Base-by-base conservation (phyloP, 441 rosid species). In the Arabidopsis hybrid region DNA sequence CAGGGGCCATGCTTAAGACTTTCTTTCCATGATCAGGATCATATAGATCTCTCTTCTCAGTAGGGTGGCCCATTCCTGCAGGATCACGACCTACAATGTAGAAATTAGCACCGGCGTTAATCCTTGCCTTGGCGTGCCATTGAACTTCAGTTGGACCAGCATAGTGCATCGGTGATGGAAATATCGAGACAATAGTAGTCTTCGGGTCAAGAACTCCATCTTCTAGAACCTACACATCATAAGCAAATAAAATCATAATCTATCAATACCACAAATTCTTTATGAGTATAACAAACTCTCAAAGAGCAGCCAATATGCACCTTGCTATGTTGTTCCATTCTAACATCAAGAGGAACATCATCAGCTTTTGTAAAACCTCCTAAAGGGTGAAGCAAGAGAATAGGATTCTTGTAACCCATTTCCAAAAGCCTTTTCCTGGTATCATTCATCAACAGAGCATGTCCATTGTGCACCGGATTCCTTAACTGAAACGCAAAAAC, bases 91-190 rank as follows among this genome's bases (percentile, higher is more conserved):
- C 99, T 10, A 94, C 99, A 60, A 94, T 92, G 60, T 94, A 94
- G 78, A 94, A 94, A 69, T 94, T 94, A 66, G 97, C 99, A 60
- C 99, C 99, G 0, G 99, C 99, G 76, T 94, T 92, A 70, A 92
- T 83, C 67, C 97, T 84, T 66, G 92, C 97, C 83, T 94, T 94
- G 71, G 99, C 99, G 67, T 94, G 99, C 99, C 97, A 92, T 62
- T 94, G 97, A 40, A 92, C 99, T 86, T 94, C 99, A 0, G 99
- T 94, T 63, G 98, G 98, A 79, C 98, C 97, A 6, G 97, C 97
- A 78, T 93, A 93, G 77, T 90, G 96, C 98, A 94, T 90, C 0
- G 97, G 98, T 38, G 98, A 94, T 1, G 97, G 97, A 73, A 94
- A 91, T 73, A 91, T 91, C 21, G 97, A 80, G 53, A 94, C 97